Percentiles rank a stretch among this genome's conserved stretches.
Conservation (phyloP, 2,329 filamentous ascomycete species). For the Trichoderma hamatum region DNA sequence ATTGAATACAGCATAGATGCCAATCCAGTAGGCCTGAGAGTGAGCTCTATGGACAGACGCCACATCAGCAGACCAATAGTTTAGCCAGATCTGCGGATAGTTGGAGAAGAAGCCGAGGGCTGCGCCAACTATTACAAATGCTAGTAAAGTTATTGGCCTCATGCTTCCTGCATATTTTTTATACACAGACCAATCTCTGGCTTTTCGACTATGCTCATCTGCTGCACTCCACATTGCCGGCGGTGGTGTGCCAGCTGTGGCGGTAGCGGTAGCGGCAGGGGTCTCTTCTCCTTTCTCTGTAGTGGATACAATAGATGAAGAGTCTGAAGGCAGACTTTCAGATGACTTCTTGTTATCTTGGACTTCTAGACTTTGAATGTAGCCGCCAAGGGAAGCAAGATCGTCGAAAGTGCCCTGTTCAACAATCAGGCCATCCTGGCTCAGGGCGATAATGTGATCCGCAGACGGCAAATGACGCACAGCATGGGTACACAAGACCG, state of each 20-base stretch:
- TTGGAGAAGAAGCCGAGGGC: slow-evolving; percentile 36
- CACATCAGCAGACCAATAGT: slow-evolving; percentile 45
- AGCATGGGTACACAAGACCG: slow-evolving; percentile 46
- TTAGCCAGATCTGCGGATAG: slow-evolving; percentile 46
- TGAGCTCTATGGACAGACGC: background rate
- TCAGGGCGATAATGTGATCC: slow-evolving; percentile 54
- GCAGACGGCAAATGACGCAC: slow-evolving; percentile 40
- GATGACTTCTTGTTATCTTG: slow-evolving; percentile 28
- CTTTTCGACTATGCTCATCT: slow-evolving; percentile 35
- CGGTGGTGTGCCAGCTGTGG: background rate
- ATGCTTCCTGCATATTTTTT: slow-evolving; percentile 41
- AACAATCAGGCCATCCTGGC: slow-evolving; percentile 44
- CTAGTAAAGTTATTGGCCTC: slow-evolving; percentile 26
- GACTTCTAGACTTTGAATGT: slow-evolving; percentile 45
- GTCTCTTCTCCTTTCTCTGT: background rate
- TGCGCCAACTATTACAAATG: slow-evolving; percentile 32
- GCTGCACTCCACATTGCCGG: background rate
- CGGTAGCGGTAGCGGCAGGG: background rate
- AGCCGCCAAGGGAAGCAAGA: slow-evolving; percentile 40
- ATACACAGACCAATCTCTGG: slow-evolving; percentile 41
- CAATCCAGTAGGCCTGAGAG: slow-evolving; percentile 37
- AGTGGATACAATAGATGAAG: background rate
- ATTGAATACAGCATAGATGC: slow-evolving; percentile 37
- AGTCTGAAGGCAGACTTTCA: background rate
- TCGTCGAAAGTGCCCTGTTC: slow-evolving; percentile 45